A percentile compares a stretch with the other conserved stretches of the same genome.
Evolutionary conservation across 139 green algal genomes (phyloP).

Genomic region (Coelastrella sp.): DNA sequence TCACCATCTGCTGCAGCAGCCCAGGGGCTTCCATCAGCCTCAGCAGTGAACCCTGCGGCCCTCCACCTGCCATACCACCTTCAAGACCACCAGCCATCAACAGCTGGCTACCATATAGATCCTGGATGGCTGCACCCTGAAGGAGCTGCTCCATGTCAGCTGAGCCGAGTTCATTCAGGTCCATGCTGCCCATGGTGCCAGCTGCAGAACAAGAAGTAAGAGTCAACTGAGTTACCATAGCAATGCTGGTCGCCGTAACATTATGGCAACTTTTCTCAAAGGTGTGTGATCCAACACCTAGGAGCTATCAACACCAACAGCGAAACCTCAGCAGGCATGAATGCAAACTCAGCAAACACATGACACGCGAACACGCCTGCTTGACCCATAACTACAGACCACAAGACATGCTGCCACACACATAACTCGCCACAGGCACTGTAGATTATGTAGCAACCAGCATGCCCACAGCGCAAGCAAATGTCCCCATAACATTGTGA

Average conservation of each 20-base stretch:
- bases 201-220: not conserved
- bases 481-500: not conserved
- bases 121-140: constrained; percentile 19
- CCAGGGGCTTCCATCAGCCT: constrained; percentile 41
- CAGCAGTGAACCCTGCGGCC: constrained; percentile 27
- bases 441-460: no score
- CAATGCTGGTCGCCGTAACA: not conserved
- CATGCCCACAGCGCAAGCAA: no score
- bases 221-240: not conserved
- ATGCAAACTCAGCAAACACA: no score
- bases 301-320: no score
- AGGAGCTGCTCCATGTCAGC: constrained; percentile 53
- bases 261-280: not conserved
- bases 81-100: constrained; percentile 19
- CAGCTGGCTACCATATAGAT: constrained; percentile 33
- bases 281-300: no score
- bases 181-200: constrained; percentile 49
- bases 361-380: no score
- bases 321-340: no score
- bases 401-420: no score
- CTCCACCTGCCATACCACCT: not conserved
- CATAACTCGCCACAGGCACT: no score
- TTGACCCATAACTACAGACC: no score
- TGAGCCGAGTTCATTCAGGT: constrained; percentile 20
- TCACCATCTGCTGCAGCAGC: constrained; percentile 40